Evolutionary conservation across 1,284 basidiomycete species (phyloP).

Genomic region (Leccinum angustisporum): DNA sequence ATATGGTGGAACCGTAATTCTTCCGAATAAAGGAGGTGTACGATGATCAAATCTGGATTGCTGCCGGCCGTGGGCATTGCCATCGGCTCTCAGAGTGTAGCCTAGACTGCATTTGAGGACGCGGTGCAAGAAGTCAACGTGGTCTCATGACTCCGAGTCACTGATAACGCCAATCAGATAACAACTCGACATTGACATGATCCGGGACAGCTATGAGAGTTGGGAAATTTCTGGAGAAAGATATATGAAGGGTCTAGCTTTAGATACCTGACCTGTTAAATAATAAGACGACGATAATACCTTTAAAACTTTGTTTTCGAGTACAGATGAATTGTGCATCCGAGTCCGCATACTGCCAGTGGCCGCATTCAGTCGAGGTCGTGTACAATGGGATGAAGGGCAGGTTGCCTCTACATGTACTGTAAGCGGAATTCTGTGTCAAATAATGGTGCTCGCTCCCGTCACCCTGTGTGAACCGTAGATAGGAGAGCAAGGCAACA

Average conservation of each 20-base stretch:
- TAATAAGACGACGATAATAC: not conserved
- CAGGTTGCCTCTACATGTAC: conserved; percentile 25
- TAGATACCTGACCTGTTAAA: not conserved
- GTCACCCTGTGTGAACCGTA: conserved; percentile 26
- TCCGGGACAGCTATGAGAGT: not conserved
- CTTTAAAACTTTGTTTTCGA: not conserved
- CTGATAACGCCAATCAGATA: not conserved
- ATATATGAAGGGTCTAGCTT: not conserved
- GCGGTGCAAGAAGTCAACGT: not conserved
- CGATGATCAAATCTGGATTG: too few species aligned
- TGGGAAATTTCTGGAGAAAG: not conserved
- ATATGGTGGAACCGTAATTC: too few species aligned
- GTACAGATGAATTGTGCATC: not conserved
- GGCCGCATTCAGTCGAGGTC: conserved; percentile 8
- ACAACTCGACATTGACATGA: not conserved
- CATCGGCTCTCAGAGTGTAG: too few species aligned
- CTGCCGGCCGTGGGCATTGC: too few species aligned
- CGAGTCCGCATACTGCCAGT: not conserved
- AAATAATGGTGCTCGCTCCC: conserved; percentile 19
- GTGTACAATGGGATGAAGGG: conserved; percentile 16
- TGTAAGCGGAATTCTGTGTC: conserved; percentile 16
- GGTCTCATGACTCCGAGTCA: too few species aligned
- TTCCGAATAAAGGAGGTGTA: too few species aligned
- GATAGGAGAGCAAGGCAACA: conserved; percentile 30
- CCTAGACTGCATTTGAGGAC: not conserved